Base-by-base conservation (phyloP, 1,284 basidiomycete genomes). In the Sanghuangporus sanghuang region DNA sequence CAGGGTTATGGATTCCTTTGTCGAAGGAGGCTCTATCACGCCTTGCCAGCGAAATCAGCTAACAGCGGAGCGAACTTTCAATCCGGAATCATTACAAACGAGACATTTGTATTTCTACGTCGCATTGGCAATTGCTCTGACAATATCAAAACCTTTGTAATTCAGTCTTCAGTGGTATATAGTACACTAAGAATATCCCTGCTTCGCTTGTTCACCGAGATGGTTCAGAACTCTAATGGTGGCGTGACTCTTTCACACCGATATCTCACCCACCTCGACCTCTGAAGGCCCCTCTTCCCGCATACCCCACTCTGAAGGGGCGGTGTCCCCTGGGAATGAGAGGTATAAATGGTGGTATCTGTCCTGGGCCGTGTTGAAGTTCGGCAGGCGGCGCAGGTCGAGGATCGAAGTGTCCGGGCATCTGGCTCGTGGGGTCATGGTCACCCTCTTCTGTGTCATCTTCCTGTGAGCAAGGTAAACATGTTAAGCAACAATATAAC, bases 1-100 rank as follows among this genome's bases (percentile, higher is more conserved):
- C 90, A 70, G 75, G 84, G 71, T 76, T 94, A 46, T 96, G 93
- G 93, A 89, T 96, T 68, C 92, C 92, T 0, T 72, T 96, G 67
- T 79, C 89, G 64, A 87, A 87, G 71, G 89, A 92, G 9, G 76
- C 74, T 4, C 62, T 82, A 32, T 71, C 72, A 66, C 70, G 76
- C 49, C 71, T 78, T 6, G 57, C 48, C 8, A 52, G 39, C 44
- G 53, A 53, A 21, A 64, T 64, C 46, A 58, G 38, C 36, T 55
- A 32, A 46, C 21, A 14, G 7, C 16, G 11, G 40, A 42, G 3
- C 27, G 27, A 32, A 32, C 27, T 32, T 32, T 32, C 27, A 32
- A 32, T 32, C 27, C 27, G 4, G 2, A 32, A 32, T 32, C 27
- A 32, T 32, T 32, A 32, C 27, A 32, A 32, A 32, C 27, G 27